Evolutionary conservation across 305 asterid species (phyloP).

Genomic region (Rubia occidens): DNA sequence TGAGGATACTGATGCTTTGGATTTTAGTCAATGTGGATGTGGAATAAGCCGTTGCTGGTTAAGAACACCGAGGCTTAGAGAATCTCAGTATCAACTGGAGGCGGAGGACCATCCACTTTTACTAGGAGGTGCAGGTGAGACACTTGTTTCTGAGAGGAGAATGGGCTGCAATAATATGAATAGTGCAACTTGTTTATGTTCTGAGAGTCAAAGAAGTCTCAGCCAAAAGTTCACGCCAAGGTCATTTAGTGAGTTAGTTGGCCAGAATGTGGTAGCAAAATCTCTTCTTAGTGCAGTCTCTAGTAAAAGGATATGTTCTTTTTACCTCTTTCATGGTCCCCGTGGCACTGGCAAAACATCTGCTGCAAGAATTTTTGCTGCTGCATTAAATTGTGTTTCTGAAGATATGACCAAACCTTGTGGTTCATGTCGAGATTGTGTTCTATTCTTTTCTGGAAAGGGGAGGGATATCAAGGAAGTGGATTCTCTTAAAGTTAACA

Average conservation of each 20-base stretch:
- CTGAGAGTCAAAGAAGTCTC: slow-evolving; percentile 47
- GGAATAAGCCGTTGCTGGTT: slow-evolving; percentile 73
- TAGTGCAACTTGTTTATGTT: slow-evolving; percentile 25
- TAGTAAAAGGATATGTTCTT: slow-evolving; percentile 34
- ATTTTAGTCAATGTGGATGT: slow-evolving; percentile 54
- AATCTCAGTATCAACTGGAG: slow-evolving; percentile 27
- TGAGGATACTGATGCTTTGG: slow-evolving; percentile 42
- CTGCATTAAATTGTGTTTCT: slow-evolving; percentile 70
- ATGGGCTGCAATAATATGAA: slow-evolving; percentile 22
- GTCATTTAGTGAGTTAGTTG: slow-evolving; percentile 60
- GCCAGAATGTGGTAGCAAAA: slow-evolving; percentile 44
- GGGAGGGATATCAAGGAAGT: slow-evolving; percentile 50
- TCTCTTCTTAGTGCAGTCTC: slow-evolving; percentile 48
- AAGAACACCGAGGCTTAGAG: slow-evolving; percentile 39
- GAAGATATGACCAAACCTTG: slow-evolving; percentile 44
- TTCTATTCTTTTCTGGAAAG: slow-evolving; percentile 52
- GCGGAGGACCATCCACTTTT: slow-evolving; percentile 51
- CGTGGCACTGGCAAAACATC: slow-evolving; percentile 83
- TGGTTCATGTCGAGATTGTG: slow-evolving; percentile 65
- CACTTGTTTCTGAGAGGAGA: slow-evolving; percentile 15
- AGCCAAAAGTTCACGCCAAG: slow-evolving; percentile 60
- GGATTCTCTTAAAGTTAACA: slow-evolving; percentile 44
- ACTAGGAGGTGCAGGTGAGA: slow-evolving; percentile 23
- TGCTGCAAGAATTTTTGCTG: slow-evolving; percentile 68
- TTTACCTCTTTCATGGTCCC: slow-evolving; percentile 71